Conservation (phyloP, 805 yeast species). For the Limtongia smithiae region DNA sequence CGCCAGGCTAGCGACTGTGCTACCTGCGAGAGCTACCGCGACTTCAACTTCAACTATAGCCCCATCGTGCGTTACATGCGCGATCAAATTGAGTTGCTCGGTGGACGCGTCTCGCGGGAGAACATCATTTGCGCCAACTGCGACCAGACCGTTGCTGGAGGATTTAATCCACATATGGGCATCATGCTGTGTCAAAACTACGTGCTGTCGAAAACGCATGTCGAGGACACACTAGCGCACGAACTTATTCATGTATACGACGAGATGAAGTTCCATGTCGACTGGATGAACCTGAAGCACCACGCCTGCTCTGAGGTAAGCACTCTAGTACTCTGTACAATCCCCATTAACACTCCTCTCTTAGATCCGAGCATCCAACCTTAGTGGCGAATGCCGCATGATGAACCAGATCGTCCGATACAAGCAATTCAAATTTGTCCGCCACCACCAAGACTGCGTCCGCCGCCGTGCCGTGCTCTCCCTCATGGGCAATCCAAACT, state of each 20-base stretch:
- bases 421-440: constrained; percentile 52
- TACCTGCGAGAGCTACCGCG: constrained; percentile 67
- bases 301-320: constrained; percentile 85
- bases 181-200: constrained; percentile 83
- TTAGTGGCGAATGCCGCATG: constrained; percentile 93
- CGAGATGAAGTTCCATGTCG: constrained; percentile 79
- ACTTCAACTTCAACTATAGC: constrained; percentile 67
- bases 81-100: constrained; percentile 69
- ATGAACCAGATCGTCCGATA: constrained; percentile 70
- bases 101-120: constrained; percentile 47
- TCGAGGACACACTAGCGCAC: constrained; percentile 89
- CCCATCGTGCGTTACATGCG: constrained; percentile 86
- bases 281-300: constrained; percentile 79
- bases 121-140: constrained; percentile 79
- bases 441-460: constrained; percentile 89
- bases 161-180: constrained; percentile 88
- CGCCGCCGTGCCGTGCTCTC: constrained; percentile 82
- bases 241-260: constrained; percentile 94
- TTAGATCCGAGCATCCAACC: constrained; percentile 75
- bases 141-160: constrained; percentile 81
- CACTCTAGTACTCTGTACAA: background rate
- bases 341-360: background rate
- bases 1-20: constrained; percentile 48
- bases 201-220: constrained; percentile 65
- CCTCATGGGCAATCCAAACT: constrained; percentile 81